These are phyloP conservation scores for Aspergillus kassunensis DNA, from an alignment of 495 filamentous ascomycete genomes.

Conservation along the genomic window DNA sequence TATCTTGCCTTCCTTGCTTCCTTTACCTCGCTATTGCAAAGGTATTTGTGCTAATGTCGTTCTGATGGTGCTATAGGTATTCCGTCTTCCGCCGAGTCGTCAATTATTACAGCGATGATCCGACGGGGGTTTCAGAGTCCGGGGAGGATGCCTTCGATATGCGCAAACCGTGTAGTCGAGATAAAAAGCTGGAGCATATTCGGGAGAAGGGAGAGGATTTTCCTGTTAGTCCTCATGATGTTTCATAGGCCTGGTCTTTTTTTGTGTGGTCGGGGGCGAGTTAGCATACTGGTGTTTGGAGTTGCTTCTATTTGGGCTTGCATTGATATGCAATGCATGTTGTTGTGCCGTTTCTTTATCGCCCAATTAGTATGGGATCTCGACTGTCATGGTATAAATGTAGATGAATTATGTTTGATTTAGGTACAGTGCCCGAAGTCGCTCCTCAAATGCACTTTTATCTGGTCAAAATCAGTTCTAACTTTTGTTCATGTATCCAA, in stretches of 20 bases:
- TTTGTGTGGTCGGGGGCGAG: neutral
- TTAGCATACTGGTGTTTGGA: constrained; percentile 17
- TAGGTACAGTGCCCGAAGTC: neutral
- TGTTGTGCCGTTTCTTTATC: neutral
- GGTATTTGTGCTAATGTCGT: too few relatives aligned
- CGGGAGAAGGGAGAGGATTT: constrained; percentile 79
- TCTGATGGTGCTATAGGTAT: constrained; percentile 38
- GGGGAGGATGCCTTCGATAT: constrained; percentile 94
- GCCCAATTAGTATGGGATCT: too few relatives aligned
- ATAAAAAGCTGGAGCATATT: constrained; percentile 72
- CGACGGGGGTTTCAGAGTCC: constrained; percentile 46
- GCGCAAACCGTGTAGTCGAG: constrained; percentile 84
- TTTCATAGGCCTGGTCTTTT: constrained; percentile 52
- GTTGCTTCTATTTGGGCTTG: too few relatives aligned
- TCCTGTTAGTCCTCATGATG: constrained; percentile 75
- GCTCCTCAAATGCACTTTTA: constrained; percentile 2
- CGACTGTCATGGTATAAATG: too few relatives aligned
- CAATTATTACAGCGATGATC: constrained; percentile 86
- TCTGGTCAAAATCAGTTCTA: neutral
- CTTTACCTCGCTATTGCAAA: too few relatives aligned
- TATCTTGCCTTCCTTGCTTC: neutral
- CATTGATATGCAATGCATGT: constrained; percentile 3
- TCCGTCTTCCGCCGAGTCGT: constrained; percentile 83
- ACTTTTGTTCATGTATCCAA: too few relatives aligned
- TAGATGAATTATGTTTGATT: constrained; percentile 1